These are phyloP conservation scores for Phyllosticta ampelicida DNA, from an alignment of 2,329 filamentous ascomycete species.

Conservation along the genomic window DNA sequence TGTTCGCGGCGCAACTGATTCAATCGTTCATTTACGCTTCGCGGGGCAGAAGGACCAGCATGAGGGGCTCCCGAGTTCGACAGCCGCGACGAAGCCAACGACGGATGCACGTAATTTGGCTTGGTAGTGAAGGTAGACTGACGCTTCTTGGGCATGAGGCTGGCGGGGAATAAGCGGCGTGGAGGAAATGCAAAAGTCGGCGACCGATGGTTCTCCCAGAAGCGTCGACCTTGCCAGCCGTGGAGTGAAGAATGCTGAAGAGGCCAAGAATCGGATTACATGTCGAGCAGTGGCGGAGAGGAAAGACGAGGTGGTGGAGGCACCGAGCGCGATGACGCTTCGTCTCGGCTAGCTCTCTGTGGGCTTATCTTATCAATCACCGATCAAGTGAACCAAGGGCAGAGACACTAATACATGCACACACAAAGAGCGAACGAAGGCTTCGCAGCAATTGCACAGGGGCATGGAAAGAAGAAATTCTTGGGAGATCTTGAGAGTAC, in stretches of 20 bases:
- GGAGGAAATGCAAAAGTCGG: background rate
- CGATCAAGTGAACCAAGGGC: background rate
- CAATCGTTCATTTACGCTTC: slow-evolving; percentile 38
- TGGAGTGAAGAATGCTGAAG: background rate
- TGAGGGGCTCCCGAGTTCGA: slow-evolving; percentile 14
- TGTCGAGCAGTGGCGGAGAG: slow-evolving; percentile 2
- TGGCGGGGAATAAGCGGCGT: background rate
- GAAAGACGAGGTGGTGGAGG: background rate
- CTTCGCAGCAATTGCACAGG: no score
- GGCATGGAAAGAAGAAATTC: no score
- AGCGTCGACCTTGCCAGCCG: background rate
- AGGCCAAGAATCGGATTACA: background rate
- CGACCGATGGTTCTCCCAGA: background rate
- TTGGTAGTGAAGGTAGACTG: slow-evolving; percentile 29
- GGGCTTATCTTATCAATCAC: slow-evolving; percentile 3
- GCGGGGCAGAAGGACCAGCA: slow-evolving; percentile 13
- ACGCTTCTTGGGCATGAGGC: slow-evolving; percentile 39
- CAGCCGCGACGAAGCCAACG: slow-evolving; percentile 22
- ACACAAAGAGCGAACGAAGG: no score
- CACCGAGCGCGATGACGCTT: background rate
- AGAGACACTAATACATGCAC: no score
- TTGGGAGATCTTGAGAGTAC: no score
- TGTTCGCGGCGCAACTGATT: slow-evolving; percentile 36
- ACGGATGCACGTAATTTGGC: slow-evolving; percentile 28
- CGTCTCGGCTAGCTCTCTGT: background rate